Percentiles rank a stretch among this genome's conserved stretches.
Conservation (phyloP, 345 rosid species). For the Lumnitzera littorea region DNA sequence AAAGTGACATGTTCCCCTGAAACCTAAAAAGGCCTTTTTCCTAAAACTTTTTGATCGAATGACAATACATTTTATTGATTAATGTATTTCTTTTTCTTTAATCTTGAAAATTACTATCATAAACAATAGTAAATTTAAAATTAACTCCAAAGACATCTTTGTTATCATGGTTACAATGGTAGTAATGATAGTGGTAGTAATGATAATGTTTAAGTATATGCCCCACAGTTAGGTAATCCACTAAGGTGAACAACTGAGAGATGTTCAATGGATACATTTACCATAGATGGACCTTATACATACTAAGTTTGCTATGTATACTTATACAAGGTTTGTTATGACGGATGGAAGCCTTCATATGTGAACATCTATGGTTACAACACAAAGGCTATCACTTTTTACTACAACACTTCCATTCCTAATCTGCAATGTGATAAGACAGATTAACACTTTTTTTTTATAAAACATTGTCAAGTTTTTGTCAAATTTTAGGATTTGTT, state of each 20-base stretch:
- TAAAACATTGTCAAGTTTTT: too few species aligned
- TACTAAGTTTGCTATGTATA: constrained; percentile 46
- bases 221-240: constrained; percentile 47
- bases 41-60: too few species aligned
- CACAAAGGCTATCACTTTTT: constrained; percentile 32
- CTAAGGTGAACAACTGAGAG: constrained; percentile 35
- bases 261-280: constrained; percentile 53
- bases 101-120: too few species aligned
- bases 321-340: constrained; percentile 49
- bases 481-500: too few species aligned
- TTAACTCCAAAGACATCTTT: not conserved
- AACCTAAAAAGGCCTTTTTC: too few species aligned
- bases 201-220: constrained; percentile 32
- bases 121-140: too few species aligned
- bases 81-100: too few species aligned
- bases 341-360: constrained; percentile 65
- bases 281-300: constrained; percentile 52
- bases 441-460: not conserved
- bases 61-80: too few species aligned
- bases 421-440: constrained; percentile 1
- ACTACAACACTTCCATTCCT: constrained; percentile 44
- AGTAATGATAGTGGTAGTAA: too few species aligned
- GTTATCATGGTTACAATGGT: not conserved
- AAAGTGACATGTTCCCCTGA: too few species aligned
- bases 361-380: constrained; percentile 43